Evolutionary conservation across 176 grass and related monocot genomes (phyloP).

Genomic region (Paspalum vaginatum): DNA sequence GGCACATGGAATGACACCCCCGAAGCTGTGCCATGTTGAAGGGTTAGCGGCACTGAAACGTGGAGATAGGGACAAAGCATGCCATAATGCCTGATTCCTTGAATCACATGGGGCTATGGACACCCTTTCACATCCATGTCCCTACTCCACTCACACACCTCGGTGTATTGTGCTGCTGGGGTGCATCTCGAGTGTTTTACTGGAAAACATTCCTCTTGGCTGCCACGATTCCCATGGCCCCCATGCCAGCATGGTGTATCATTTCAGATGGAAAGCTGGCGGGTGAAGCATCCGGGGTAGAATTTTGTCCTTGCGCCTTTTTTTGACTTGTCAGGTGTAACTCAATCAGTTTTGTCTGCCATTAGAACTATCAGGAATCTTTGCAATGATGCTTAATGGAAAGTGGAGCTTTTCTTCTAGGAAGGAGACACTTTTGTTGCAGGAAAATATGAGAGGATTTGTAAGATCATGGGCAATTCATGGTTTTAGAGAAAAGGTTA

Average conservation of each 20-base stretch:
- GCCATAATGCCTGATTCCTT: constrained; percentile 55
- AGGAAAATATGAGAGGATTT: constrained; percentile 14
- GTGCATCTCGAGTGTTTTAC: constrained; percentile 21
- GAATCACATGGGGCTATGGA: constrained; percentile 54
- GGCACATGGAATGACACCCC: constrained; percentile 54
- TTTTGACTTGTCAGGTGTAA: constrained; percentile 44
- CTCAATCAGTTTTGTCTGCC: constrained; percentile 58
- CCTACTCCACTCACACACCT: constrained; percentile 27
- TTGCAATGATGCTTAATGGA: constrained; percentile 30
- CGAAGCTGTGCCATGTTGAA: constrained; percentile 39
- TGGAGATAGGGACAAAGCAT: constrained; percentile 53
- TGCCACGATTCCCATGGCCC: constrained; percentile 5
- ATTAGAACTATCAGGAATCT: constrained; percentile 51
- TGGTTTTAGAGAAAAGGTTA: constrained; percentile 10
- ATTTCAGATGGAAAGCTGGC: constrained; percentile 19
- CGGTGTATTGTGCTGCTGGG: not conserved
- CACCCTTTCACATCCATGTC: constrained; percentile 57
- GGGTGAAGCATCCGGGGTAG: constrained; percentile 10
- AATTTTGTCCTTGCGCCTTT: constrained; percentile 46
- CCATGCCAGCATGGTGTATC: constrained; percentile 29
- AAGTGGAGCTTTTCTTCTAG: constrained; percentile 22
- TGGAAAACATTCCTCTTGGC: constrained; percentile 26
- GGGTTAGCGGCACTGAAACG: constrained; percentile 47
- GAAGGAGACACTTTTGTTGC: not conserved
- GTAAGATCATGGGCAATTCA: constrained; percentile 5